Base-by-base conservation (phyloP, 1,284 basidiomycete genomes). In the Cryptococcus maquisensis region DNA sequence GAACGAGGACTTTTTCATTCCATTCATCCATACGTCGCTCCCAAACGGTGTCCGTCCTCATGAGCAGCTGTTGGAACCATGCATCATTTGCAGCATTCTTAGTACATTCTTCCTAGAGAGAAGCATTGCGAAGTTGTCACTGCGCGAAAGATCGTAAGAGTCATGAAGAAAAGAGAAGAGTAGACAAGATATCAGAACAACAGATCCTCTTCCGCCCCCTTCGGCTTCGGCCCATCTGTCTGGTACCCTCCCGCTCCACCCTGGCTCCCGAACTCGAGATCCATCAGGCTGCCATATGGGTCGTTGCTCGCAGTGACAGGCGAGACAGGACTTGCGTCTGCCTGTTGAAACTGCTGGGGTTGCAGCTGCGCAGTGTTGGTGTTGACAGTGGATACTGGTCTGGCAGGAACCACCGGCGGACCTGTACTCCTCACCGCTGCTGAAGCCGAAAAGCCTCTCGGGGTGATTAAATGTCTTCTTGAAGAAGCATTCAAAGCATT, bases 401-500 rank as follows among this genome's bases (percentile, higher is more conserved):
- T 6, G 35, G 57, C 39, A 48, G 48, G 44, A 12, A 42, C 47
- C 2, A 49, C 1, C 54, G 55, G 20, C 52, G 53, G n/a, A 16
- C 7, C 28, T 10, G 2, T 10, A 54, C 54, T 23, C 41, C 43
- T 35, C 21, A 51, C 20, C 42, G 55, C 13, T 41, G 62, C 40
- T 7, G 62, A 44, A n/a, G 56, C 46, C 42, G 65, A 37, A 32
- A 61, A n/a, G 12, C 68, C 71, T 13, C 56, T 48, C 13, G 68
- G 56, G 3, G 66, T 63, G 55, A 74, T 67, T 13, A 77, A 68
- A 51, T 77, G 75, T 40, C 75, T 63, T n/a, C 66, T 59, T n/a
- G 76, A 76, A 1, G 71, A 72, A 3, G 70, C 57, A 61, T 77
- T 76, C 38, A 75, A 59, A 0, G 74, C 74, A 0, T 73, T 70